A percentile compares a stretch with the other conserved stretches of the same genome.
phyloP scores from a whole-genome alignment of 129 eudicot genomes.

The Silybum marianum region DNA sequence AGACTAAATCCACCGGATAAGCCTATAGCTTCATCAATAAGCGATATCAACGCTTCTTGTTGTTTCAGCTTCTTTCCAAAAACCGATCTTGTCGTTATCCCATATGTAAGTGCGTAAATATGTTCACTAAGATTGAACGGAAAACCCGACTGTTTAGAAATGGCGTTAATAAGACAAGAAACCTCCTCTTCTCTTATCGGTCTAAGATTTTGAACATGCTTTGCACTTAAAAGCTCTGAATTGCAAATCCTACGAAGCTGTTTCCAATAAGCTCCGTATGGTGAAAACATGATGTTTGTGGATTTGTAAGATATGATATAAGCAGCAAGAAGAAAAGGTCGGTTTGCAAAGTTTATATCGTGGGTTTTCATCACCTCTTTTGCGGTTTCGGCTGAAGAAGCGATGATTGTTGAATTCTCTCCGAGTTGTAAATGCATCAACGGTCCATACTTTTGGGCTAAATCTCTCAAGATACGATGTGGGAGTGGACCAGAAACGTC shows the following conservation, averaged over 20 bases:
- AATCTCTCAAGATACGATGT: slow-evolving; percentile 32
- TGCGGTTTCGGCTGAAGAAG: slow-evolving; percentile 40
- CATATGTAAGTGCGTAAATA: slow-evolving; percentile 28
- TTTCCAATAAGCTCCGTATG: slow-evolving; percentile 41
- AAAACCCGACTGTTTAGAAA: slow-evolving; percentile 22
- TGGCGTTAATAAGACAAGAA: slow-evolving; percentile 14
- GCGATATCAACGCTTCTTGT: slow-evolving; percentile 28
- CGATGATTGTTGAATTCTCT: slow-evolving; percentile 36
- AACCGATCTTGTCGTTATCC: slow-evolving; percentile 28
- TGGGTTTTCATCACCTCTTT: slow-evolving; percentile 46
- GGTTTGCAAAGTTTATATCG: slow-evolving; percentile 36
- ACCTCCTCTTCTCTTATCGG: slow-evolving; percentile 41
- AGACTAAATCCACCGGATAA: slow-evolving; percentile 37
- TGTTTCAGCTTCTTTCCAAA: slow-evolving; percentile 36
- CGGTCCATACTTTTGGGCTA: slow-evolving; percentile 39
- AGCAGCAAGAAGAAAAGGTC: slow-evolving; percentile 43
- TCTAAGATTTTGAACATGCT: slow-evolving; percentile 37
- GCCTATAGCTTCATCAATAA: slow-evolving; percentile 18
- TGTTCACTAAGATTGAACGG: slow-evolving; percentile 26
- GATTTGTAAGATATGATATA: slow-evolving; percentile 36
- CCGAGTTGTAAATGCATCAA: slow-evolving; percentile 44
- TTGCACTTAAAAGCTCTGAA: slow-evolving; percentile 40
- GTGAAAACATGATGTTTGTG: slow-evolving; percentile 39
- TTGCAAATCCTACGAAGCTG: slow-evolving; percentile 46
- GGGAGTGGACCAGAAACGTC: slow-evolving; percentile 39